Base-by-base conservation (phyloP, 139 green algal genomes). In the Chlorella vulgaris region DNA sequence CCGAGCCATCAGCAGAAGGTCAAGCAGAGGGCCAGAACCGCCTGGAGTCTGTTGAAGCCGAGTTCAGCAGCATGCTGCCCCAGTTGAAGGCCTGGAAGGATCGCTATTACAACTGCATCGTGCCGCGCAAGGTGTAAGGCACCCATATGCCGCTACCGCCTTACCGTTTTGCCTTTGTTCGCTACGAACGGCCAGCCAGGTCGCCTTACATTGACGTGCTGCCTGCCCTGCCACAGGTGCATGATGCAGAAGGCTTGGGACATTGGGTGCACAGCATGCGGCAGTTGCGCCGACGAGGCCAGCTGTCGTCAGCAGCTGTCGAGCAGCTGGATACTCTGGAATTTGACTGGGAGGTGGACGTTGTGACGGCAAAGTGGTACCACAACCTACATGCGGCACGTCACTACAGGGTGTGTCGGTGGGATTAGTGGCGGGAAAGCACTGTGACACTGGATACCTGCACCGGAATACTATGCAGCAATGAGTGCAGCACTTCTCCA, bases 321-420 rank as follows among this genome's bases (percentile, higher is more conserved):
- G 51, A 67, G 18, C 29, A 66, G 36, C 86, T 90, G 43, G 82
- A 88, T 47, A 67, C 42, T 10, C 39, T 88, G 7, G 63, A 81
- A 5, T 90, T 90, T n/a, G 38, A 63, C 38, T 90, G 86, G 86
- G 61, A 84, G 62, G 79, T 90, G 42, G 82, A 90, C 62, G 63
- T 76, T 26, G 36, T 81, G 7, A 65, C 76, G 13, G 60, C 83
- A 36, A 81, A 84, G 47, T 86, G 83, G 83, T 82, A 86, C 76
- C 42, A 76, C 61, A 81, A 84, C 50, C 76, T 86, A 35, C 83
- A 86, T 29, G 76, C 76, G 0, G 55, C 67, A 1, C 74, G 82
- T 0, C 75, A 73, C 33, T 86, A 81, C 76, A 78, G 68, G 83
- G 83, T 83, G 69, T 13, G 36, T 43, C 51, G 24, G n/a, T n/a